These are phyloP conservation scores for Malassezia equina DNA, from an alignment of 1,284 basidiomycete genomes.

Conservation along the genomic window DNA sequence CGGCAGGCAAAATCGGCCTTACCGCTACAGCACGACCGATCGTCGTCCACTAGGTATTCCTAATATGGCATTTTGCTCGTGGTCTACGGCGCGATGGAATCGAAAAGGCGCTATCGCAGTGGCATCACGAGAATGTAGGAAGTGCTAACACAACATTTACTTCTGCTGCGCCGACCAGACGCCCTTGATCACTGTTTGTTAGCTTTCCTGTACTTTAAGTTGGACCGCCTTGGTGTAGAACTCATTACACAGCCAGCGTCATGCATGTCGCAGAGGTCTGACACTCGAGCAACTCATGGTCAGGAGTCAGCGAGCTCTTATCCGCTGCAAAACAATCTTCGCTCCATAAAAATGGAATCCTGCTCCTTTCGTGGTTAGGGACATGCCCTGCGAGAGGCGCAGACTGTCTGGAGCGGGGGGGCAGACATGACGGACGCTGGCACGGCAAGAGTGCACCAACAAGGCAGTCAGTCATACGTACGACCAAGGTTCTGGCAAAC, in stretches of 20 bases:
- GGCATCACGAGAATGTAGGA: background rate
- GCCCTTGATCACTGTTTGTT: constrained; percentile 33
- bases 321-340: constrained; percentile 27
- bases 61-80: constrained; percentile 9
- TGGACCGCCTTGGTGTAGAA: background rate
- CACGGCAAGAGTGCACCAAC: background rate
- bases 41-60: background rate
- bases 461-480: constrained; percentile 54
- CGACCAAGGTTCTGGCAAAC: constrained; percentile 87
- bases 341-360: constrained; percentile 44
- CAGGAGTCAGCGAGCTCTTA: constrained; percentile 39
- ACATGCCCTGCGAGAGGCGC: constrained; percentile 20
- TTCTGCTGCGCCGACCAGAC: constrained; percentile 40
- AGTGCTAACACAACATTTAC: background rate
- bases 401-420: constrained; percentile 43
- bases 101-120: background rate
- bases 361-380: constrained; percentile 27
- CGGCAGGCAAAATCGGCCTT: background rate
- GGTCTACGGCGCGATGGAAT: background rate
- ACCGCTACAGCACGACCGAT: background rate
- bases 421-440: background rate
- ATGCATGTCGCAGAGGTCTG: constrained; percentile 40
- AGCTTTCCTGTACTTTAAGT: constrained; percentile 1
- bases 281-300: constrained; percentile 39
- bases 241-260: background rate